phyloP scores from a whole-genome alignment of 352 stramenopile genomes.

The Pythium chondricola region DNA sequence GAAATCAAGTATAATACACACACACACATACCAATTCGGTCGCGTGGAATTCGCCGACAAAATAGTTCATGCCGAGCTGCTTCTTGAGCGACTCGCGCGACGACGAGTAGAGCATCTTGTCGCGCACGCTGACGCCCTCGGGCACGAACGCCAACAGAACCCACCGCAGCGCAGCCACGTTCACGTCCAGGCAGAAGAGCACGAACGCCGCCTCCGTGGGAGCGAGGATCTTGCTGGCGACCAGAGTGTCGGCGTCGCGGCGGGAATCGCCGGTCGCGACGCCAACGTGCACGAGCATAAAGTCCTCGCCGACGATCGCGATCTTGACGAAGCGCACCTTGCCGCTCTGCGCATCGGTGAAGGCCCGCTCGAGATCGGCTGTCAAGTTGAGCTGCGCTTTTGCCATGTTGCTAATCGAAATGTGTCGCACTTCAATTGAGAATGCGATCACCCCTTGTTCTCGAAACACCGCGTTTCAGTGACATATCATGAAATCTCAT shows the following conservation, averaged over 20 bases:
- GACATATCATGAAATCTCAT: constrained; percentile 1
- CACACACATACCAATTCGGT: constrained; percentile 47
- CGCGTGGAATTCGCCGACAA: constrained; percentile 85
- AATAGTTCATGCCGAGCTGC: constrained; percentile 87
- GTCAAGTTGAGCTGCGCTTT: constrained; percentile 56
- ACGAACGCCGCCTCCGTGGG: constrained; percentile 58
- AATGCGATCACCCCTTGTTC: not conserved
- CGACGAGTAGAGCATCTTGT: constrained; percentile 91
- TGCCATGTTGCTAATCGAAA: constrained; percentile 33
- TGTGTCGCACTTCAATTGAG: not conserved
- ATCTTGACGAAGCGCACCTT: constrained; percentile 69
- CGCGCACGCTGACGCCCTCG: constrained; percentile 67
- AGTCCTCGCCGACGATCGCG: constrained; percentile 52
- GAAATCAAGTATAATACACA: not conserved
- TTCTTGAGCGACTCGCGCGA: constrained; percentile 88
- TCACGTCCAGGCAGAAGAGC: constrained; percentile 70
- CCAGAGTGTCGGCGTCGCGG: constrained; percentile 29
- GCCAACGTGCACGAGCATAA: constrained; percentile 40
- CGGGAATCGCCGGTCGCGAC: constrained; percentile 34
- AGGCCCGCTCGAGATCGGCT: constrained; percentile 57
- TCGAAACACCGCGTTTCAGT: not conserved
- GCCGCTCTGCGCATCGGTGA: constrained; percentile 61
- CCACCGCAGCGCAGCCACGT: constrained; percentile 66
- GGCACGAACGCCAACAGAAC: constrained; percentile 76
- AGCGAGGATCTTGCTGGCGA: constrained; percentile 21